Evolutionary conservation across 2,329 filamentous ascomycete genomes (phyloP), one percentile per base, ranked within the genome.

Genomic region (Cladosporium halotolerans): DNA sequence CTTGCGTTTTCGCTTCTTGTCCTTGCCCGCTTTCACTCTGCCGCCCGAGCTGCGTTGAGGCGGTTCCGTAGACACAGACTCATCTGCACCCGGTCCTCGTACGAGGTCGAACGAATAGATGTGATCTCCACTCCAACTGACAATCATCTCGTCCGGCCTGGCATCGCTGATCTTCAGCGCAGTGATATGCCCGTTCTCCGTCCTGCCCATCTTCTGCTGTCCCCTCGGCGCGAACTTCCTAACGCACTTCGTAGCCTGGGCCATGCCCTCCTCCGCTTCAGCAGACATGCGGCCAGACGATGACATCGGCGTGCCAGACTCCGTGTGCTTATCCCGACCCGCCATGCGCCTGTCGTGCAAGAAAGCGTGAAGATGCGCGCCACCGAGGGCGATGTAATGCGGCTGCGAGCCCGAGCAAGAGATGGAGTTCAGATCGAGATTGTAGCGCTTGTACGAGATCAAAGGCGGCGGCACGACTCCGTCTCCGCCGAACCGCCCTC

Each of bases 111-210:
- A 86, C 60, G 79, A 80, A 68, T 68, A 68, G 47, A 86, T 82
- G 57, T 81, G 76, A 57, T 85, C 82, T 18, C 80, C 81, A 16
- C 81, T 85, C 83, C 83, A 86, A 60, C 82, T 85, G 18, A 81
- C 83, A 11, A 86, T 69, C 62, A 86, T 78, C 61, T 86, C 83
- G 57, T 86, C 83, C 0, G 83, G 84, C 55, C 83, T 78, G 8
- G 80, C 81, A 68, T 86, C 81, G 59, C 82, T 85, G 62, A 86
- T 86, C 68, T 85, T 86, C 68, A 82, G 85, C 13, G 83, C 82
- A 2, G 83, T 86, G 61, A 86, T 86, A 60, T 86, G 82, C 4
- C 82, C 80, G 56, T 78, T 78, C 51, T 83, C 79, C 53, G 71
- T 72, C 42, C 72, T 72, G 53, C 71, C 67, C 75, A 80, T 79